Base-by-base conservation (phyloP, 164 flowering plant genomes). In the Dillenia turbinata region DNA sequence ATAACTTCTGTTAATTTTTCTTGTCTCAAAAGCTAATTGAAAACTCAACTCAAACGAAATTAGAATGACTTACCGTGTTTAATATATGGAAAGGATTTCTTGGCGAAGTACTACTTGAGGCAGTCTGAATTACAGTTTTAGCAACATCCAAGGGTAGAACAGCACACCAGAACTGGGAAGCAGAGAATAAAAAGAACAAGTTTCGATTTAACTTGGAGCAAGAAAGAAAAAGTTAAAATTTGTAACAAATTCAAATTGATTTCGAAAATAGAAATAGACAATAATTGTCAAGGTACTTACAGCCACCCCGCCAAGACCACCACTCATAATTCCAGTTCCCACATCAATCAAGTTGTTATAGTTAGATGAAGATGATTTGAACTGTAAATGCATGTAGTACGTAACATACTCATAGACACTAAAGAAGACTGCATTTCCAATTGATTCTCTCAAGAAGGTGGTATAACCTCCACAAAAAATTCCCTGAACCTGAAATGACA, bases 111-210 rank as follows among this genome's bases (percentile, higher is more conserved):
- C 63, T 77, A 57, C 82, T 86, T 44, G 86, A 67, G 49, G 83
- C 52, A 53, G 96, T 92, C 71, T 92, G 96, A 63, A 89, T 88
- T 53, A 85, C 75, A 51, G 96, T 92, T 73, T 89, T 89, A 47
- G 96, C 93, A 47, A 92, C 93, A 73, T 92, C 96, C 68, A 92
- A 59, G 0, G 96, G 96, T 62, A 89, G 73, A 73, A 88, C 93
- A 71, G 78, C 76, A 55, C 77, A 80, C 98, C 98, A 92, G 67
- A 76, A 92, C 98, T 92, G 77, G 47, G 60, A 44, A 15, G 9
- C 44, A 63, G 9, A 40, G 15, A 3, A 8, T 0, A 55, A 60
- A 19, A 54, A 19, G 22, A 43, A 33, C 47, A 8, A 49, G 13
- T 26, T 33, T 33, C 40, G 6, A 33, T 33, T 4, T 33, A 33